Evolutionary conservation across 345 rosid genomes (phyloP).

Genomic region (Cardiospermum halicacabum): DNA sequence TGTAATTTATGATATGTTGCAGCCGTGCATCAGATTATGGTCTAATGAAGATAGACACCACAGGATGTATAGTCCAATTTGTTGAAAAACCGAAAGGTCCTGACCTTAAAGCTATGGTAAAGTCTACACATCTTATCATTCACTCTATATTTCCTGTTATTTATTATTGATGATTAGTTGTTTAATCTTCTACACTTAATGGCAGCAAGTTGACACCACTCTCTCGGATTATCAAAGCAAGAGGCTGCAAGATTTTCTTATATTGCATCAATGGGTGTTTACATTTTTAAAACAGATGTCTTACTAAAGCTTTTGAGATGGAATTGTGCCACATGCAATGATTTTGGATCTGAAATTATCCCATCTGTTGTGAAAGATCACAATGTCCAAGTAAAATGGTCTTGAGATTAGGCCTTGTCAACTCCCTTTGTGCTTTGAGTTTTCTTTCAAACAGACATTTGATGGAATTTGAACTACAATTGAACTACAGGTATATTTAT

Average conservation of each 20-base stretch:
- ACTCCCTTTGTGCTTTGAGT: not conserved
- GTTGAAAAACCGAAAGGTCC: conserved; percentile 75
- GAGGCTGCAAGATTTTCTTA: conserved; percentile 52
- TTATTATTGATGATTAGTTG: not conserved
- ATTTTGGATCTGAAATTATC: conserved; percentile 85
- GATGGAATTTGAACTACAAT: not conserved
- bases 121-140: not conserved
- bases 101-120: conserved; percentile 68
- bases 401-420: not conserved
- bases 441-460: not conserved
- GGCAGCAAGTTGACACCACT: conserved; percentile 72
- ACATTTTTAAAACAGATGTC: conserved; percentile 69
- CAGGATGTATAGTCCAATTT: conserved; percentile 60
- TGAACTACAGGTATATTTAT: conserved; percentile 57
- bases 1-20: conserved; percentile 12
- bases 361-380: conserved; percentile 61
- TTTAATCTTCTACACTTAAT: conserved; percentile 3
- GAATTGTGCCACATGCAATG: conserved; percentile 66
- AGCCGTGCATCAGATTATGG: conserved; percentile 91
- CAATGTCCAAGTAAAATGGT: conserved; percentile 55
- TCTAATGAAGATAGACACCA: conserved; percentile 61
- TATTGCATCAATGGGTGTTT: conserved; percentile 95
- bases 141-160: not conserved
- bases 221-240: conserved; percentile 60
- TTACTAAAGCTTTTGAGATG: conserved; percentile 60